Conservation (phyloP, 495 filamentous ascomycete species). For the Annulohypoxylon bovei region DNA sequence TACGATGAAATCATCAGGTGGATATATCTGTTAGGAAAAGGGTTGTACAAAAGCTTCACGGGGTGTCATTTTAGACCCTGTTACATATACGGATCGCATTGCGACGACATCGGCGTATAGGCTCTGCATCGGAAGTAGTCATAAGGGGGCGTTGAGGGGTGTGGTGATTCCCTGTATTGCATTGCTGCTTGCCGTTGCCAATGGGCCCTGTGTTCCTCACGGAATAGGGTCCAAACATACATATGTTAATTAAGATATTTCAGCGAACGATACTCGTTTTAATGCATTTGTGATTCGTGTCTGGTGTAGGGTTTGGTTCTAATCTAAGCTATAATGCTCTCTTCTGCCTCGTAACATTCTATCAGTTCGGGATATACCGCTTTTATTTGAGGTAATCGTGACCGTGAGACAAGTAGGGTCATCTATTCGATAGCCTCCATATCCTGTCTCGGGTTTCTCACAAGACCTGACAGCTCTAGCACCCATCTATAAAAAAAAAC, state of each 20-base stretch:
- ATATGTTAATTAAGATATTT: background rate
- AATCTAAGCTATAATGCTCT: no score
- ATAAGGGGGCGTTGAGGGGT: conserved; percentile 19
- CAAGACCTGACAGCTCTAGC: no score
- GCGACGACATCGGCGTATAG: conserved; percentile 9
- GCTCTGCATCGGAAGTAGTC: conserved; percentile 27
- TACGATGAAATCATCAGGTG: background rate
- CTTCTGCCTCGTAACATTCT: no score
- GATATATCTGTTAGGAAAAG: conserved; percentile 2
- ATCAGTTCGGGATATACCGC: no score
- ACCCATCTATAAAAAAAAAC: no score
- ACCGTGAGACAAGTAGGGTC: no score
- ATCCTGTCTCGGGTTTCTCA: no score
- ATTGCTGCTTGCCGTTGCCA: background rate
- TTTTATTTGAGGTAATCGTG: no score
- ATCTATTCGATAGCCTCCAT: no score
- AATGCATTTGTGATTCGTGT: no score
- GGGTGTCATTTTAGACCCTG: background rate
- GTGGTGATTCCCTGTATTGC: background rate
- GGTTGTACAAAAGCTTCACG: conserved; percentile 21
- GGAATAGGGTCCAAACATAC: background rate
- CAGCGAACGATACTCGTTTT: background rate
- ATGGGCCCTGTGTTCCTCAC: background rate
- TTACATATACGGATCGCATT: conserved; percentile 12
- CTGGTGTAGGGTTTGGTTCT: no score